phyloP scores from a whole-genome alignment of 1,284 basidiomycete species.

The Malassezia vespertilionis region DNA sequence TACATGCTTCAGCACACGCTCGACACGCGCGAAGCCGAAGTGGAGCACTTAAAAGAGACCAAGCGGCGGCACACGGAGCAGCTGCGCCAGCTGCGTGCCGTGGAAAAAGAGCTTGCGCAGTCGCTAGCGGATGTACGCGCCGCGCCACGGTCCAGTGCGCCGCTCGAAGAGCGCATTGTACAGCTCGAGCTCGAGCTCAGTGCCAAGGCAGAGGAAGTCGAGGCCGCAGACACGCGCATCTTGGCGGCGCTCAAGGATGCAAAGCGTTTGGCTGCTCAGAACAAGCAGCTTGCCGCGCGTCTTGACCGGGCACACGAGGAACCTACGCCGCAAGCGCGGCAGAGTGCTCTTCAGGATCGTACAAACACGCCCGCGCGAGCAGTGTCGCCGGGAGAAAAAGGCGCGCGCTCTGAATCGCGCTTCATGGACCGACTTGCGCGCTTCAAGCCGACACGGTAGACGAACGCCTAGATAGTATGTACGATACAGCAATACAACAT shows the following conservation, averaged over 20 bases:
- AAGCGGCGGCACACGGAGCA: constrained; percentile 10
- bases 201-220: constrained; percentile 32
- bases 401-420: neutral
- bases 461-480: neutral
- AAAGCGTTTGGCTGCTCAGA: constrained; percentile 17
- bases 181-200: constrained; percentile 30
- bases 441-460: neutral
- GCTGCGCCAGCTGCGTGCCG: neutral
- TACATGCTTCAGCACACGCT: constrained; percentile 8
- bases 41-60: neutral
- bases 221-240: constrained; percentile 36
- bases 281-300: constrained; percentile 1
- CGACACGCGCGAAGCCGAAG: neutral
- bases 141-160: too few species aligned
- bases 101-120: neutral
- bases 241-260: constrained; percentile 29
- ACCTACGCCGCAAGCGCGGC: neutral
- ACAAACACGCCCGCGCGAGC: neutral
- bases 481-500: too few species aligned
- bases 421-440: constrained; percentile 7
- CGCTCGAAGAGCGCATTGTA: constrained; percentile 13
- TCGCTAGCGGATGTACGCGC: neutral
- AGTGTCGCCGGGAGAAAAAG: neutral
- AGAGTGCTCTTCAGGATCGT: neutral
- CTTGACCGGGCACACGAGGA: neutral